A percentile compares a stretch with the other conserved stretches of the same genome.
phyloP scores from a whole-genome alignment of 306 rosid genomes.

The Lathyrus sativus region DNA sequence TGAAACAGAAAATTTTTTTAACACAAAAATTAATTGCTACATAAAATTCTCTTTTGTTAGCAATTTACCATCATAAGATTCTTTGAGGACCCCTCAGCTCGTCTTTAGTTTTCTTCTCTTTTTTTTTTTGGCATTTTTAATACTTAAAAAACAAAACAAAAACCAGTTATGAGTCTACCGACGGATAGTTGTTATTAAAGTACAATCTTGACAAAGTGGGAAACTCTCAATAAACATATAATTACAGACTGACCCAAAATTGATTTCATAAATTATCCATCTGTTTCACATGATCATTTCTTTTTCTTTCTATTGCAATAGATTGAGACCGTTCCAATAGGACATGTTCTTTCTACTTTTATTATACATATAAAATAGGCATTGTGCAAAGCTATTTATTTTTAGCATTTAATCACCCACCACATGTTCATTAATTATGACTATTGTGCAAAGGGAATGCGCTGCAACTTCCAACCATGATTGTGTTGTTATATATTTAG shows the following conservation, averaged over 20 bases:
- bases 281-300: background rate
- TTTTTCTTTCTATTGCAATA: no score
- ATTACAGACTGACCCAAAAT: background rate
- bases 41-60: no score
- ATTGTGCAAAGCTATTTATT: background rate
- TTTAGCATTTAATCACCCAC: conserved; percentile 3
- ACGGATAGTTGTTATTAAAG: no score
- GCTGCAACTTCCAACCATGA: background rate
- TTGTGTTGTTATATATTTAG: background rate
- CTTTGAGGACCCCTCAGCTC: no score
- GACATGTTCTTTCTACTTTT: background rate
- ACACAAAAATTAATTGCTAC: no score
- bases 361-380: background rate
- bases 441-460: background rate
- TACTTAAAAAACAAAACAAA: no score
- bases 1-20: no score
- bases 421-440: conserved; percentile 4
- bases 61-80: no score
- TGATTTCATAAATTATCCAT: background rate
- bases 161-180: no score
- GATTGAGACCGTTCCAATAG: background rate
- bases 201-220: no score
- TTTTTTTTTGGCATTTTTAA: no score
- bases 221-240: background rate
- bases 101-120: no score